phyloP scores from a whole-genome alignment of 108 stramenopile species.

The Asterionellopsis glacialis region DNA sequence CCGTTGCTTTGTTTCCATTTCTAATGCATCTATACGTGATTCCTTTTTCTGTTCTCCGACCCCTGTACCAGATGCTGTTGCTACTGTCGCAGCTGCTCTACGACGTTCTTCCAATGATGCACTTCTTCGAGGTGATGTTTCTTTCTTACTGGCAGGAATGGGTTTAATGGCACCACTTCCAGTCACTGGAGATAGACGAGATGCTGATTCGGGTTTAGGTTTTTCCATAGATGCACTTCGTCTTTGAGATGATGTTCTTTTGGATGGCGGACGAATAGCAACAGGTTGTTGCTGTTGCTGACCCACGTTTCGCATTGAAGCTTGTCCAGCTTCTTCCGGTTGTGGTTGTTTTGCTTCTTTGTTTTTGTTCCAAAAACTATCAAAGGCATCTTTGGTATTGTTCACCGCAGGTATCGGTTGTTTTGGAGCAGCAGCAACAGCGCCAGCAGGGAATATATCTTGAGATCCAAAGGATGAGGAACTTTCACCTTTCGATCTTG shows the following conservation, averaged over 20 bases:
- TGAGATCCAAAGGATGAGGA: neutral
- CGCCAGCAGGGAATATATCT: neutral
- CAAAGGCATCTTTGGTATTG: neutral
- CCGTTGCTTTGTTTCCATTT: constrained; percentile 2
- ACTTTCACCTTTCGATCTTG: neutral
- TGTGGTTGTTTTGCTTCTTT: too few species aligned
- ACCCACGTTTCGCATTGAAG: too few species aligned
- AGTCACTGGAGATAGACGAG: neutral
- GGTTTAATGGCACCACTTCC: neutral
- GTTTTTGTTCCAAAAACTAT: neutral
- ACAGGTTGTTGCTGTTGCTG: too few species aligned
- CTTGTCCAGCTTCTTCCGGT: too few species aligned
- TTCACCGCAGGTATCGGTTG: neutral
- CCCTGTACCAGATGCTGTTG: neutral
- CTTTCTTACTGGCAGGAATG: neutral
- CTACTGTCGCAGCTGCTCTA: neutral
- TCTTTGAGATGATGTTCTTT: too few species aligned
- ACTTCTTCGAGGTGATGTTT: neutral
- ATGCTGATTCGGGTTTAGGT: neutral
- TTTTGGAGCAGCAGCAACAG: neutral
- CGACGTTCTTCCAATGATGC: neutral
- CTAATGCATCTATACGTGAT: constrained; percentile 9
- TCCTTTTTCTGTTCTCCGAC: neutral
- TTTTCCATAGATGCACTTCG: too few species aligned
- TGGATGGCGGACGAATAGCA: too few species aligned